Percentiles rank a stretch among this genome's conserved stretches.
Conservation (phyloP, 2,329 filamentous ascomycete genomes). For the Epichloe festucae region DNA sequence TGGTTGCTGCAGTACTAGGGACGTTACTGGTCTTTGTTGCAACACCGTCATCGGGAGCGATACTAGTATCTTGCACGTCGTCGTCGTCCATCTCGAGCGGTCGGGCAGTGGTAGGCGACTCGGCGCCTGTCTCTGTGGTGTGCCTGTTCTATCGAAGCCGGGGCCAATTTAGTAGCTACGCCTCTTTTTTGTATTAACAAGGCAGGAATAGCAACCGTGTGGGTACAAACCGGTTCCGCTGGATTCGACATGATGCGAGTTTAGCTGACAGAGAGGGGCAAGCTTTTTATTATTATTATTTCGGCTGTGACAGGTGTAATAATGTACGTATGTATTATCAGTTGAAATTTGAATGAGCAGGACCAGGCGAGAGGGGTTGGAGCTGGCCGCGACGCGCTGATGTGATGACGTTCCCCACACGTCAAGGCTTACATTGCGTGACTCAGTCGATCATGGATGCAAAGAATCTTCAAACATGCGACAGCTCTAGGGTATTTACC, state of each 20-base stretch:
- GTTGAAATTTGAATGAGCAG: not conserved
- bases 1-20: constrained; percentile 8
- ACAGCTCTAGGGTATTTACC: not conserved
- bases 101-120: constrained; percentile 52
- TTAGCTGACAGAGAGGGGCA: not conserved
- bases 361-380: not conserved
- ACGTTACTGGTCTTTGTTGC: constrained; percentile 9
- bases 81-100: constrained; percentile 60
- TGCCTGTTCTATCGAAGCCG: constrained; percentile 28
- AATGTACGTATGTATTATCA: not conserved
- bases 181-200: not conserved
- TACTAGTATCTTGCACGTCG: constrained; percentile 48
- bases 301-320: not conserved
- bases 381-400: constrained; percentile 12
- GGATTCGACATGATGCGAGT: constrained; percentile 28
- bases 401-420: constrained; percentile 29
- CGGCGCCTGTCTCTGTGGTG: constrained; percentile 32
- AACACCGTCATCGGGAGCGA: constrained; percentile 29
- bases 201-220: not conserved
- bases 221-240: constrained; percentile 29
- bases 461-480: not conserved
- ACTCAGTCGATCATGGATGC: not conserved
- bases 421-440: not conserved
- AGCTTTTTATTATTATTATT: not conserved
- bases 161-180: constrained; percentile 15